Evolutionary conservation across 306 rosid species (phyloP).

Genomic region (Prinsepia uniflora): DNA sequence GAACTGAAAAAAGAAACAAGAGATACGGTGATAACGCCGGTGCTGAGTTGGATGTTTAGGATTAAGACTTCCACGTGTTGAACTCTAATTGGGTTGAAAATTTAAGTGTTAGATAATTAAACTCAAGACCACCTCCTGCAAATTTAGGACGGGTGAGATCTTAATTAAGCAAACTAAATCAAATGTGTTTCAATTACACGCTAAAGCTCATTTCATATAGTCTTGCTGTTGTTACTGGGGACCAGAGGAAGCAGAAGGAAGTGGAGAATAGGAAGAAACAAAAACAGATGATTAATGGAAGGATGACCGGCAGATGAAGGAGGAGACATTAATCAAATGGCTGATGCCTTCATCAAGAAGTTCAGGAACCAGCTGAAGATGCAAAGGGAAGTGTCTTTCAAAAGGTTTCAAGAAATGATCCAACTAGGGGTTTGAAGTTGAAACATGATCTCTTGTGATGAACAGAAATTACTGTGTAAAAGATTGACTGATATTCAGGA

Average conservation of each 20-base stretch:
- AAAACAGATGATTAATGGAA: constrained; percentile 18
- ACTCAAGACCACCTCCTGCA: too few species aligned
- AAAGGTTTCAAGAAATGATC: constrained; percentile 38
- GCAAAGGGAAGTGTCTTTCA: constrained; percentile 47
- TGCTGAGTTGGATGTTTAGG: too few species aligned
- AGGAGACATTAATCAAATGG: constrained; percentile 45
- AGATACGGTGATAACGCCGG: too few species aligned
- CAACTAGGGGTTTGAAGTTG: constrained; percentile 33
- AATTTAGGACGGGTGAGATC: too few species aligned
- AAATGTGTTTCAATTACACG: neutral
- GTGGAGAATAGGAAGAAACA: constrained; percentile 2
- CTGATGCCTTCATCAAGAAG: constrained; percentile 59
- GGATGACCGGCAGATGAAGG: constrained; percentile 10
- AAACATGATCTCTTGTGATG: neutral
- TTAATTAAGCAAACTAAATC: neutral
- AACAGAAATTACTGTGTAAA: neutral
- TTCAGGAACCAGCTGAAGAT: constrained; percentile 52
- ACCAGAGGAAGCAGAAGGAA: constrained; percentile 15
- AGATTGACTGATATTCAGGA: too few species aligned
- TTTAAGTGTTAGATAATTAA: too few species aligned
- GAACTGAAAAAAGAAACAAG: too few species aligned
- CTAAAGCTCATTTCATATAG: neutral
- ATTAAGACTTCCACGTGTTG: too few species aligned
- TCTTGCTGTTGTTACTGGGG: constrained; percentile 12
- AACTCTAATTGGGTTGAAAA: too few species aligned